Percentiles rank a stretch among this genome's conserved stretches.
Conservation (phyloP, 495 filamentous ascomycete species). For the Aspergillus affinis region DNA sequence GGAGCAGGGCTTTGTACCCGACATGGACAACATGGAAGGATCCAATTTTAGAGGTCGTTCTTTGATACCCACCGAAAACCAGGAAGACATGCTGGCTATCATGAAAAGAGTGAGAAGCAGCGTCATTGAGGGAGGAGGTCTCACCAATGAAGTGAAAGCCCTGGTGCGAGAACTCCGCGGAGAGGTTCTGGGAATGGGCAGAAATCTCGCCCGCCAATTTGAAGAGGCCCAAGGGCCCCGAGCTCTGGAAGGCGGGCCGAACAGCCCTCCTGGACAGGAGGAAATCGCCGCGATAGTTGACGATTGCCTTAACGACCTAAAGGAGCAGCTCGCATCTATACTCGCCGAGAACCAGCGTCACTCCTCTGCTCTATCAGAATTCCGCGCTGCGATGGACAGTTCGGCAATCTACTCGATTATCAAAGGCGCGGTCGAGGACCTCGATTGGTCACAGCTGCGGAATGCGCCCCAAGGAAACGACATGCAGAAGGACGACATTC, state of each 20-base stretch:
- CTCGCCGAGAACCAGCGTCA: conserved; percentile 73
- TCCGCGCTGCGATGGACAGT: conserved; percentile 60
- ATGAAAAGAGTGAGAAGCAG: conserved; percentile 84
- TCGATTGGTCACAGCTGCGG: conserved; percentile 41
- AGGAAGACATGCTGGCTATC: conserved; percentile 71
- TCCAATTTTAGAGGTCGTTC: conserved; percentile 17
- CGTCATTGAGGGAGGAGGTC: conserved; percentile 76
- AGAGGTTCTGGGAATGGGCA: conserved; percentile 90
- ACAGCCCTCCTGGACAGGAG: conserved; percentile 54
- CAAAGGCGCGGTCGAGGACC: conserved; percentile 71
- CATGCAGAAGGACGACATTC: conserved; percentile 74
- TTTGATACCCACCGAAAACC: conserved; percentile 27
- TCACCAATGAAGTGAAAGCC: conserved; percentile 87
- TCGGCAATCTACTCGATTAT: conserved; percentile 81
- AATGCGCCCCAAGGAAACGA: conserved; percentile 34
- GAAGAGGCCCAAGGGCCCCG: conserved; percentile 59
- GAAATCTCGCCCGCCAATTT: conserved; percentile 79
- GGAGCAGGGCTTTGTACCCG: conserved; percentile 24
- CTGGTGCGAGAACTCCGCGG: conserved; percentile 84
- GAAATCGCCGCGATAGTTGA: conserved; percentile 78
- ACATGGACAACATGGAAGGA: conserved; percentile 20
- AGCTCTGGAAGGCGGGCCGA: conserved; percentile 45
- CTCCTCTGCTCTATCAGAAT: conserved; percentile 51
- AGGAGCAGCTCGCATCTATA: conserved; percentile 72
- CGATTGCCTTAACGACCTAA: conserved; percentile 74